Conservation (phyloP, 2,329 filamentous ascomycete genomes). For the Cordyceps cicadae region DNA sequence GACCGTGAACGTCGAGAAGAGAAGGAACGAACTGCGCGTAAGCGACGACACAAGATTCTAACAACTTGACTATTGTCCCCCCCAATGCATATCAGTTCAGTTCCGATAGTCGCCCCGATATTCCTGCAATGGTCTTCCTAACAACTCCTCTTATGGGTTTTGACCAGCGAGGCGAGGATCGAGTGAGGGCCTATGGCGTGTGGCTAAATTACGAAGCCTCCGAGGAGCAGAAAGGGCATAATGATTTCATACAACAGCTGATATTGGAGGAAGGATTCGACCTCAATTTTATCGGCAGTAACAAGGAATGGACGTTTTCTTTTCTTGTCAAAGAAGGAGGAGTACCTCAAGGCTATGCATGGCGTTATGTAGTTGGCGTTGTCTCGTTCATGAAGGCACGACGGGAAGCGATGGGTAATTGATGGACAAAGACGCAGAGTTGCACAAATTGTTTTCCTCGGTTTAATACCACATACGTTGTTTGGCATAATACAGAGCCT, state of each 20-base stretch:
- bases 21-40: slow-evolving; percentile 9
- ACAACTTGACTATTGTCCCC: neutral
- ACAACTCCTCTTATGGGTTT: slow-evolving; percentile 10
- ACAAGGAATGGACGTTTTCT: slow-evolving; percentile 11
- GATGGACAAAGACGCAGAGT: neutral
- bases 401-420: neutral
- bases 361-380: slow-evolving; percentile 12
- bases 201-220: slow-evolving; percentile 9
- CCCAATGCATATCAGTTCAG: neutral
- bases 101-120: neutral
- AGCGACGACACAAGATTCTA: slow-evolving; percentile 1
- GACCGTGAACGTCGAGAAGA: slow-evolving; percentile 11
- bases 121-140: slow-evolving; percentile 7
- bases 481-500: neutral
- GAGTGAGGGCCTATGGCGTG: slow-evolving; percentile 3
- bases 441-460: neutral
- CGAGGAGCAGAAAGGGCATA: slow-evolving; percentile 10
- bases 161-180: slow-evolving; percentile 7
- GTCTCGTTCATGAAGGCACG: slow-evolving; percentile 8
- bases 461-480: neutral
- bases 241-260: slow-evolving; percentile 7
- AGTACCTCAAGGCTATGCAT: slow-evolving; percentile 11
- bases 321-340: slow-evolving; percentile 5
- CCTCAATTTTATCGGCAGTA: slow-evolving; percentile 11
- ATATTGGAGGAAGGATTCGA: slow-evolving; percentile 9